Base-by-base conservation (phyloP, 352 stramenopile species). In the Phytophthora palmivora region DNA sequence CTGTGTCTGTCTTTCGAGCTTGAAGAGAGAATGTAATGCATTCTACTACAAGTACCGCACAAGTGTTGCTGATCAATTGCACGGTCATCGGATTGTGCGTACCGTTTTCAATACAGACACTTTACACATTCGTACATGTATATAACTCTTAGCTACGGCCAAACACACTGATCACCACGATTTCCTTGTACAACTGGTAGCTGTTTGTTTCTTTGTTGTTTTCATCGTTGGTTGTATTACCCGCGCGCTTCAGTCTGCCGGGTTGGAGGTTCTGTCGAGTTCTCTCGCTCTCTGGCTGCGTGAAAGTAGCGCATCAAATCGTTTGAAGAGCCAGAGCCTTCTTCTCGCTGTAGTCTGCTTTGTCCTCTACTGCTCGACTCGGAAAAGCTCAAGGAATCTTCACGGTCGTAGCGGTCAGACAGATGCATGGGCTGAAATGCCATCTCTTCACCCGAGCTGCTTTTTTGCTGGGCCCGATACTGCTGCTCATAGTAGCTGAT, bases 401-500 rank as follows among this genome's bases (percentile, higher is more conserved):
- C 63, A 2, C 42, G 57, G 32, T 67, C 63, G 51, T 61, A 58
- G 34, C 63, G 34, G 32, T 58, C 57, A 8, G 63, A 67, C 41
- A 71, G 12, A 7, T 67, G 63, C 63, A 71, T 71, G 11, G 56
- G 63, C 30, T 50, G 47, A 48, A 67, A 67, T 10, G 63, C 46
- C 63, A 63, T 62, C 19, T 71, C 63, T 18, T 71, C 63, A 24
- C 63, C 37, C 2, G 57, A 63, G 19, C 57, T 67, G 63, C 57
- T 67, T 43, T 71, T 67, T 39, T 67, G 56, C 48, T 70, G 62
- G n/a, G 44, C 36, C 18, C 55, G 62, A 16, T 60, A 58, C 62
- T 71, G 63, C 37, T 63, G 56, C 50, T 64, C 51, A 58, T 68
- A 72, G 57, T 71, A 71, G 51, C 68, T 72, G 19, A 64, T 72